These are phyloP conservation scores for Pochonia chlamydosporia DNA, from an alignment of 2,329 filamentous ascomycete species.

Conservation along the genomic window DNA sequence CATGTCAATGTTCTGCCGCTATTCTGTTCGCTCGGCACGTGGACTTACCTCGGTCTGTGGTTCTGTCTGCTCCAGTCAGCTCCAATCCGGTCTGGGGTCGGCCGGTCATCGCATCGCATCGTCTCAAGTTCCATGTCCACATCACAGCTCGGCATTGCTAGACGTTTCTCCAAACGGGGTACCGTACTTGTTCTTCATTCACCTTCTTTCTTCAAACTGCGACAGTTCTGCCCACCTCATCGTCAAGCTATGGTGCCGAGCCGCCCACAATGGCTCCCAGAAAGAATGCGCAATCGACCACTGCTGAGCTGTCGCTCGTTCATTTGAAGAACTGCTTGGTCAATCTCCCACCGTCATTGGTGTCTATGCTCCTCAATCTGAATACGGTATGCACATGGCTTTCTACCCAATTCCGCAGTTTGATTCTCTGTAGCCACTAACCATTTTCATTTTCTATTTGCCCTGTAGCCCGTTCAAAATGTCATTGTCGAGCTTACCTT, in stretches of 20 bases:
- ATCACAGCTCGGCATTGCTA: too few species aligned
- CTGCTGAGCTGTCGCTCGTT: slow-evolving; percentile 78
- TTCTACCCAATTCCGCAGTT: slow-evolving; percentile 6
- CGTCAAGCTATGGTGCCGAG: slow-evolving; percentile 1
- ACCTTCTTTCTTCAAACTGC: background rate
- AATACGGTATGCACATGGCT: slow-evolving; percentile 89
- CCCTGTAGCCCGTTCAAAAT: slow-evolving; percentile 77
- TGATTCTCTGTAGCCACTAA: slow-evolving; percentile 10
- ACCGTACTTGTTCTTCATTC: background rate
- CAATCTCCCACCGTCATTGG: slow-evolving; percentile 81
- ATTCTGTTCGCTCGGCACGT: slow-evolving; percentile 23
- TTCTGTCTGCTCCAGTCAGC: slow-evolving; percentile 1
- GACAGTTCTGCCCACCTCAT: background rate
- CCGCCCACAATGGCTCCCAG: slow-evolving; percentile 37
- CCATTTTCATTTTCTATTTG: slow-evolving; percentile 4
- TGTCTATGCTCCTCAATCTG: slow-evolving; percentile 78
- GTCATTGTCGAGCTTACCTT: slow-evolving; percentile 89
- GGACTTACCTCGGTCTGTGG: slow-evolving; percentile 27
- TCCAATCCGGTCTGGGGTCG: slow-evolving; percentile 8
- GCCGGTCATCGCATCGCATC: background rate
- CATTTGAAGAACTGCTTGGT: slow-evolving; percentile 92
- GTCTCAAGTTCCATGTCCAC: background rate
- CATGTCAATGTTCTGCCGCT: too few species aligned
- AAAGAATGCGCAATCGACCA: slow-evolving; percentile 56
- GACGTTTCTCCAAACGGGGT: too few species aligned